A percentile compares a stretch with the other conserved stretches of the same genome.
These are phyloP conservation scores for Nakazawaea siamensis DNA, from an alignment of 805 yeast species.

Conservation along the genomic window DNA sequence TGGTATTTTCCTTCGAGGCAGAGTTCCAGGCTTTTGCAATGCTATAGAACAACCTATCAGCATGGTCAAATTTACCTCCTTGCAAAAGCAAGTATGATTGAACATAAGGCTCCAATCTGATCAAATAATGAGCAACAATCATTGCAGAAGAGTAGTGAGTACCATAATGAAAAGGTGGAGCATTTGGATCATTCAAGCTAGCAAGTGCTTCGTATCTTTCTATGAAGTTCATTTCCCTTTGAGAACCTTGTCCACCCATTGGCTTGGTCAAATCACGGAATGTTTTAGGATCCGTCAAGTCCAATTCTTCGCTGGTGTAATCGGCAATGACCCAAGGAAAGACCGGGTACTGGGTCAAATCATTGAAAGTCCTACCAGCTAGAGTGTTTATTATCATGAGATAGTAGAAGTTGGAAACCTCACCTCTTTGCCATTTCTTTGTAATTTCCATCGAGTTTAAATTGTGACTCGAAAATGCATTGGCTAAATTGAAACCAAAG, in stretches of 20 bases:
- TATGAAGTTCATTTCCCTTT: slow-evolving; percentile 52
- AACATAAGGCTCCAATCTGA: slow-evolving; percentile 73
- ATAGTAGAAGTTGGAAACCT: slow-evolving; percentile 76
- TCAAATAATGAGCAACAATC: slow-evolving; percentile 79
- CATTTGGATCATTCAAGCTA: slow-evolving; percentile 45
- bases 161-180: slow-evolving; percentile 86
- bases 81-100: slow-evolving; percentile 71
- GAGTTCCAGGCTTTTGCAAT: slow-evolving; percentile 75
- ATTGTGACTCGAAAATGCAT: slow-evolving; percentile 29
- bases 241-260: slow-evolving; percentile 77
- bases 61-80: slow-evolving; percentile 86
- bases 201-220: slow-evolving; percentile 68
- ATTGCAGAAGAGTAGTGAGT: slow-evolving; percentile 91
- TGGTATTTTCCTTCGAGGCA: slow-evolving; percentile 69
- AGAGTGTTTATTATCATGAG: slow-evolving; percentile 72
- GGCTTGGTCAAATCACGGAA: slow-evolving; percentile 79
- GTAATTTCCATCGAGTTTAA: slow-evolving; percentile 41
- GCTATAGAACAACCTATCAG: slow-evolving; percentile 73
- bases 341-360: slow-evolving; percentile 83
- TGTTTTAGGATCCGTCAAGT: slow-evolving; percentile 49
- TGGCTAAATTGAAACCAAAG: slow-evolving; percentile 22
- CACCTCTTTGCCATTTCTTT: slow-evolving; percentile 66
- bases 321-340: slow-evolving; percentile 91
- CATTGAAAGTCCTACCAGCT: slow-evolving; percentile 87
- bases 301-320: slow-evolving; percentile 63